phyloP scores from a whole-genome alignment of 1,284 basidiomycete species.

The Meripilus lineatus region DNA sequence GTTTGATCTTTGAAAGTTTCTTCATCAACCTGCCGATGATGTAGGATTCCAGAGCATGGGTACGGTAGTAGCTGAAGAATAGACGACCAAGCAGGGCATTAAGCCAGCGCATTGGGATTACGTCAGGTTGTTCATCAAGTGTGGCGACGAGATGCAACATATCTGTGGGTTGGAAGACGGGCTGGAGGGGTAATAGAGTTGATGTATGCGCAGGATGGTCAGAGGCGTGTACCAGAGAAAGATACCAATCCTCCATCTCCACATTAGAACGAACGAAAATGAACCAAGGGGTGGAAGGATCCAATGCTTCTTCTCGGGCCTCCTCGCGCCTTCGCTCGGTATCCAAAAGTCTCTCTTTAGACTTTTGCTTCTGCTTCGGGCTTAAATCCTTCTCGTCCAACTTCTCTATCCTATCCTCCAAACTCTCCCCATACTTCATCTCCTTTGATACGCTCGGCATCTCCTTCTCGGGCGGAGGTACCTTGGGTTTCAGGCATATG shows the following conservation, averaged over 20 bases:
- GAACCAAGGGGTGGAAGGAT: conserved; percentile 72
- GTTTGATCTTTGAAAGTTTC: conserved; percentile 88
- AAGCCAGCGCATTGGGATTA: conserved; percentile 95
- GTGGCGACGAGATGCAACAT: conserved; percentile 83
- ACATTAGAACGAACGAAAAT: conserved; percentile 81
- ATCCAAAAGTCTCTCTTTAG: conserved; percentile 40
- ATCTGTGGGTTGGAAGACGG: conserved; percentile 72
- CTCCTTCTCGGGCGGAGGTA: conserved; percentile 23
- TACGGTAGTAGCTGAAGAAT: conserved; percentile 90
- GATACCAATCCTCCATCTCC: conserved; percentile 97
- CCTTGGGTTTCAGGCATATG: conserved; percentile 68
- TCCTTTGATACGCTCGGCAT: conserved; percentile 52
- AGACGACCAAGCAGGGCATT: conserved; percentile 91
- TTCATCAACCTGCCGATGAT: conserved; percentile 90
- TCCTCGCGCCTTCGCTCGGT: conserved; percentile 41
- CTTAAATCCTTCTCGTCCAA: conserved; percentile 31
- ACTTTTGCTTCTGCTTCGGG: conserved; percentile 38
- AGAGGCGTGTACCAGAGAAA: conserved; percentile 76
- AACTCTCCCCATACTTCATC: conserved; percentile 40
- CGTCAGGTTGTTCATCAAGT: conserved; percentile 89
- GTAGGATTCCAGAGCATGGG: conserved; percentile 73
- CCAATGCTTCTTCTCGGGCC: conserved; percentile 45
- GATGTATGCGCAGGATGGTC: conserved; percentile 53
- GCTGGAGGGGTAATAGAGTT: conserved; percentile 48
- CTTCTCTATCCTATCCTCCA: conserved; percentile 34